A percentile compares a stretch with the other conserved stretches of the same genome.
Evolutionary conservation across 805 yeast genomes (phyloP).

Genomic region (Myxozyma geophila): DNA sequence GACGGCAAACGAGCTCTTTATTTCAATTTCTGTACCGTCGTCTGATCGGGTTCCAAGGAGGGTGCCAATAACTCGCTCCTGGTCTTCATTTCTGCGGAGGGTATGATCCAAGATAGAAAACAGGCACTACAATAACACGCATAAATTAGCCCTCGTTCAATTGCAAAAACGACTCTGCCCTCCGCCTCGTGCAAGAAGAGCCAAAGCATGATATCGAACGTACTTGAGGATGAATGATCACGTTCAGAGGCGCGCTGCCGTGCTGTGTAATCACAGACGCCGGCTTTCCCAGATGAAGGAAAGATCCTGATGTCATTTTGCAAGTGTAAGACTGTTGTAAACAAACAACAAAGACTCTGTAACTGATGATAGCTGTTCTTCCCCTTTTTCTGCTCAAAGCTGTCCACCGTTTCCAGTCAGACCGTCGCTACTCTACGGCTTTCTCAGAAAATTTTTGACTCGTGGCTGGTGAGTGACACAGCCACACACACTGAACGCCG

Average conservation of each 20-base stretch:
- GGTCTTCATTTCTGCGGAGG: slow-evolving; percentile 57
- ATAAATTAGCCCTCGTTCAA: not conserved
- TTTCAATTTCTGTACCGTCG: slow-evolving; percentile 75
- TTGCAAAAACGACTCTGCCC: not conserved
- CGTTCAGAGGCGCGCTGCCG: slow-evolving; percentile 33
- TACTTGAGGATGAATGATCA: slow-evolving; percentile 39
- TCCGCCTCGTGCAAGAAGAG: not conserved
- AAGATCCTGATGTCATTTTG: slow-evolving; percentile 25
- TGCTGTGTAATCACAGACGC: slow-evolving; percentile 16
- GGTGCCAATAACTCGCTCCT: slow-evolving; percentile 74
- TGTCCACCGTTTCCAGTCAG: not conserved
- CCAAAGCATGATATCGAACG: not conserved
- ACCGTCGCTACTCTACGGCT: not conserved
- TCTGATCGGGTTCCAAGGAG: slow-evolving; percentile 80
- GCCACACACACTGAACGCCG: slow-evolving; percentile 7
- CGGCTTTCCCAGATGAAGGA: slow-evolving; percentile 36
- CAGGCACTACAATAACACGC: slow-evolving; percentile 41
- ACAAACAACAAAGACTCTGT: not conserved
- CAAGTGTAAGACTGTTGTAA: not conserved
- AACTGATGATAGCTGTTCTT: not conserved
- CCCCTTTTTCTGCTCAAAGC: not conserved
- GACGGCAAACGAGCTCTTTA: slow-evolving; percentile 77
- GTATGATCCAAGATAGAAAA: slow-evolving; percentile 77
- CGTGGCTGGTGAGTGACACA: slow-evolving; percentile 7
- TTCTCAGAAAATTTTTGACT: slow-evolving; percentile 11